Base-by-base conservation (phyloP, 805 yeast genomes). In the Yarrowia divulgata region DNA sequence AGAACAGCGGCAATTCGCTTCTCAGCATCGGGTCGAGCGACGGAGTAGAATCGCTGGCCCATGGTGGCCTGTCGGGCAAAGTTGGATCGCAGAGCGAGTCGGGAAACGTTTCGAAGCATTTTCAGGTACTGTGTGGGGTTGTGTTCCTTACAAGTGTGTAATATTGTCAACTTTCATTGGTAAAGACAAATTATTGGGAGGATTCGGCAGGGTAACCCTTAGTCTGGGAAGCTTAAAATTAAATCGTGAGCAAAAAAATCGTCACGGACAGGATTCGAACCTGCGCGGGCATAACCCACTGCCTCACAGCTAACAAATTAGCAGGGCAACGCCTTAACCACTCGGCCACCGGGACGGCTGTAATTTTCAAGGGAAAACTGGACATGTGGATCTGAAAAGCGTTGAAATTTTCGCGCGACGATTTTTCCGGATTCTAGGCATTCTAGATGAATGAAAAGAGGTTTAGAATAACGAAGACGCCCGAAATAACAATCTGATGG, bases 231-330 rank as follows among this genome's bases (percentile, higher is more conserved):
- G 45, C 35, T 34, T 64, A 46, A 60, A 60, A 57, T 19, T 12
- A 4, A 5, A 2, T 1, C 8, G 8, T 9, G 3, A 14, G 7
- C 3, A 14, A 18, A 85, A 85, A 82, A 85, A 82, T 74, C 97
- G 97, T 90, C 90, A 91, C 96, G 90, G 96, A 91, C 97, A 91
- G 96, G 97, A 91, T 91, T 91, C 97, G 97, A 91, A 91, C 97
- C 96, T 91, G 97, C 97, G 97, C 88, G 86, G 89, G 91, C 87
- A 88, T 83, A 88, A 87, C 91, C 89, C 91, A 88, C 87, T 87
- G 90, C 91, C 92, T 68, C 19, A 50, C 70, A 49, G 58, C 60
- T 69, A 69, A 46, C 40, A 19, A 73, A 76, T 82, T 87, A 88
- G 92, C 91, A 88, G 93, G 91, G 92, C 88, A 87, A 87, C 93